Evolutionary conservation across 1,284 basidiomycete species (phyloP).

Genomic region (Microbotryum saponariae): DNA sequence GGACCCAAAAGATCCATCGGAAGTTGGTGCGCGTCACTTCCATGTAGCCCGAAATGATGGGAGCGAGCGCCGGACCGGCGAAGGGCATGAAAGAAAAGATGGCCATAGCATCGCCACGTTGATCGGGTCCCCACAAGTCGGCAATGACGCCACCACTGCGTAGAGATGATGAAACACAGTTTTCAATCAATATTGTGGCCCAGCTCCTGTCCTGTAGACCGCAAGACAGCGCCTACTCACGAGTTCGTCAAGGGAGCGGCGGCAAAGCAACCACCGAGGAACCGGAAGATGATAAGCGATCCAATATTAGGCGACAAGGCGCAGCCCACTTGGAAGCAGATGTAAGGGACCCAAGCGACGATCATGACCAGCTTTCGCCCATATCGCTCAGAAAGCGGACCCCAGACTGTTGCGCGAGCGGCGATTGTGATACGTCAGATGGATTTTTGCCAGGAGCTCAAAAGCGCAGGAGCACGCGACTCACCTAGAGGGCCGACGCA

Average conservation of each 20-base stretch:
- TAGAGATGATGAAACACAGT: not conserved
- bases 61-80: conserved; percentile 49
- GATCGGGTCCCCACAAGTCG: conserved; percentile 58
- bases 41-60: conserved; percentile 56
- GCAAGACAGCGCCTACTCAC: too few relatives aligned
- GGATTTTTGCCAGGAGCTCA: conserved; percentile 15
- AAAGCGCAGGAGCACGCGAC: not conserved
- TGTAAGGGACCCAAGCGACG: conserved; percentile 57
- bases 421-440: not conserved
- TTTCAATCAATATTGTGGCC: too few relatives aligned
- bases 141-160: conserved; percentile 35
- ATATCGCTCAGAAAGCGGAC: conserved; percentile 50
- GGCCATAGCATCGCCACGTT: conserved; percentile 60
- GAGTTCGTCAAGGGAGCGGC: conserved; percentile 39
- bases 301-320: conserved; percentile 57
- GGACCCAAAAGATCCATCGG: conserved; percentile 68
- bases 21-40: conserved; percentile 48
- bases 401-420: conserved; percentile 34
- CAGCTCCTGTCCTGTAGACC: too few relatives aligned
- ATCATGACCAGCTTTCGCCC: conserved; percentile 59
- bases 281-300: conserved; percentile 58
- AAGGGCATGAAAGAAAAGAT: conserved; percentile 60
- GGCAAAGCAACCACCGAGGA: conserved; percentile 58
- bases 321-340: conserved; percentile 58
- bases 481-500: conserved; percentile 27